A percentile compares a stretch with the other conserved stretches of the same genome.
These are phyloP conservation scores for Vanderwaltozyma polyspora DNA, from an alignment of 805 yeast species.

Conservation along the genomic window DNA sequence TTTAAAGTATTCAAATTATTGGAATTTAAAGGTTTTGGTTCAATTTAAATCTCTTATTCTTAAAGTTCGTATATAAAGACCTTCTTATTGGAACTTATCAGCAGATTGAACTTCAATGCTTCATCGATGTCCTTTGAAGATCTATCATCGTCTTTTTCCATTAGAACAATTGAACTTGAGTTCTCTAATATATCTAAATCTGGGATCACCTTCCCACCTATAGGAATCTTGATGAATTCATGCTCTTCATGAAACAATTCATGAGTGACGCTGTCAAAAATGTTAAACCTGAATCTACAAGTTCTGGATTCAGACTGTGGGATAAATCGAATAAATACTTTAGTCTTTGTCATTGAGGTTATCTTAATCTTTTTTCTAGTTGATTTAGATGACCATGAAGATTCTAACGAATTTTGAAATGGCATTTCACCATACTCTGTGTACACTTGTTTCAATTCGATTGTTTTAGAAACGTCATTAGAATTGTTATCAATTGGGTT, in stretches of 20 bases:
- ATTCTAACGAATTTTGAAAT: constrained; percentile 7
- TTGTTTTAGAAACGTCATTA: neutral
- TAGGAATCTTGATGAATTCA: constrained; percentile 4
- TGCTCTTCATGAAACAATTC: constrained; percentile 5
- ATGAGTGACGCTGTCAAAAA: constrained; percentile 13
- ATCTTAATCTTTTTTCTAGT: constrained; percentile 7
- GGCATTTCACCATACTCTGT: constrained; percentile 17
- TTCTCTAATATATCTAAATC: constrained; percentile 3
- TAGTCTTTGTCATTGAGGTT: constrained; percentile 1
- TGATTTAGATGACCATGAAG: constrained; percentile 5
- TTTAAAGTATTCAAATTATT: neutral
- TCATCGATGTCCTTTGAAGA: neutral
- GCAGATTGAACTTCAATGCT: neutral
- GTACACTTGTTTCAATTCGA: constrained; percentile 7
- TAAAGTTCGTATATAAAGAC: neutral
- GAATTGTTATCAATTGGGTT: neutral
- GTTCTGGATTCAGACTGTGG: constrained; percentile 3
- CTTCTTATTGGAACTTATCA: neutral
- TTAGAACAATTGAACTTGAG: neutral
- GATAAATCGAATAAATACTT: constrained; percentile 13
- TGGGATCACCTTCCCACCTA: constrained; percentile 12
- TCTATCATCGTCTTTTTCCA: neutral
- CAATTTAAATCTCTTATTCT: neutral
- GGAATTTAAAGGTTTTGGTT: neutral
- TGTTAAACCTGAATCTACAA: constrained; percentile 11